A percentile compares a stretch with the other conserved stretches of the same genome.
phyloP scores from a whole-genome alignment of 305 asterid species.

The Plantago lanceolata region DNA sequence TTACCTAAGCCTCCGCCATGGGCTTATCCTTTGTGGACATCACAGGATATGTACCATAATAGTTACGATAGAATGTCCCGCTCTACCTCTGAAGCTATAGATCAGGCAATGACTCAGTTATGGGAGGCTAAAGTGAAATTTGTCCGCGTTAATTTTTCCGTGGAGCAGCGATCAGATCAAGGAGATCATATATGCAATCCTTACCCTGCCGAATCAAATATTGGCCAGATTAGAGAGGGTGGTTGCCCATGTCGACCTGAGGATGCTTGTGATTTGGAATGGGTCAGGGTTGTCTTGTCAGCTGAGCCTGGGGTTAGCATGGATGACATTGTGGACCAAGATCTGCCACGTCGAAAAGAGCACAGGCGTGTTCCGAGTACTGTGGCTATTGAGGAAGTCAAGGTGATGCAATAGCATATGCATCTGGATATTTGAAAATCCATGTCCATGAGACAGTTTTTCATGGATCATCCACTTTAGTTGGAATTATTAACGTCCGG shows the following conservation, averaged over 20 bases:
- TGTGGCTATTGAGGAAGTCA: slow-evolving; percentile 97
- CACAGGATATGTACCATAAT: slow-evolving; percentile 72
- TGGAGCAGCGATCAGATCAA: slow-evolving; percentile 55
- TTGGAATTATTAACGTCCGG: slow-evolving; percentile 19
- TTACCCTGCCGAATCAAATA: slow-evolving; percentile 29
- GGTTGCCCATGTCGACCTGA: slow-evolving; percentile 39
- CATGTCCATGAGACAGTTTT: slow-evolving; percentile 9
- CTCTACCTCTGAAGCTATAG: slow-evolving; percentile 95
- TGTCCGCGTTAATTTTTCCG: slow-evolving; percentile 77
- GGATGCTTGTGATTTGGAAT: slow-evolving; percentile 47
- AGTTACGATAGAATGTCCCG: slow-evolving; percentile 87
- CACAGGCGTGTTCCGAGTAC: slow-evolving; percentile 99
- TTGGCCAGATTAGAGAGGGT: slow-evolving; percentile 36
- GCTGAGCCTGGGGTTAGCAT: slow-evolving; percentile 95
- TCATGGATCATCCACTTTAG: slow-evolving; percentile 9
- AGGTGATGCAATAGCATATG: slow-evolving; percentile 47
- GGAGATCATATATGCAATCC: slow-evolving; percentile 26
- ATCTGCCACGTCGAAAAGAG: slow-evolving; percentile 81
- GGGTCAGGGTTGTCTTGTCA: slow-evolving; percentile 83
- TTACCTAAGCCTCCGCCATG: slow-evolving; percentile 98
- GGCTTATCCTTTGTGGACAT: slow-evolving; percentile 88
- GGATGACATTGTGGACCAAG: slow-evolving; percentile 94
- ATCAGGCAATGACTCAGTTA: slow-evolving; percentile 91
- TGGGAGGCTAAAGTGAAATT: slow-evolving; percentile 95
- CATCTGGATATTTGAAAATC: slow-evolving; percentile 9